Evolutionary conservation across 176 grass and related monocot species (phyloP).

Genomic region (Pharus latifolius): DNA sequence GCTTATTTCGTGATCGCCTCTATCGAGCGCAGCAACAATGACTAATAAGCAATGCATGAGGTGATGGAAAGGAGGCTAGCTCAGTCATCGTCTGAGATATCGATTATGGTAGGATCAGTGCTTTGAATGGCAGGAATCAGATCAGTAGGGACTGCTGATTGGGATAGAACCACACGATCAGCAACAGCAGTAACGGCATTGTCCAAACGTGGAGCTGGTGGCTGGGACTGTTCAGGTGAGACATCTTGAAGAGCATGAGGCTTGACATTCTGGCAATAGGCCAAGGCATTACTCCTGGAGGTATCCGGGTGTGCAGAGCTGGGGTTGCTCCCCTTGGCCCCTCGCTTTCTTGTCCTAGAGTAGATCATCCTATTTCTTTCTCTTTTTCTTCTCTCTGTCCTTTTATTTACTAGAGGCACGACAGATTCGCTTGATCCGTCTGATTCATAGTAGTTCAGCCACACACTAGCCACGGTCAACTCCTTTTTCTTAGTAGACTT

Average conservation of each 20-base stretch:
- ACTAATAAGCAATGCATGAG: not conserved
- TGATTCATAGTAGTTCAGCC: constrained; percentile 52
- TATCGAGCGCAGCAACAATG: not conserved
- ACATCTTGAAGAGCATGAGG: not conserved
- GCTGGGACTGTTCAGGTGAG: not conserved
- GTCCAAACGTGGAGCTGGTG: constrained; percentile 3
- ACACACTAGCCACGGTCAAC: constrained; percentile 29
- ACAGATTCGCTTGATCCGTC: constrained; percentile 50
- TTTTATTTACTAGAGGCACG: constrained; percentile 58
- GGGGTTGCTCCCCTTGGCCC: not conserved
- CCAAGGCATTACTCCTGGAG: not conserved
- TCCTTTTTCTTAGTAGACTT: constrained; percentile 7
- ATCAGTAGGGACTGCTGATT: not conserved
- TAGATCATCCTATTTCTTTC: constrained; percentile 14
- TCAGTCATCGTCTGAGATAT: constrained; percentile 47
- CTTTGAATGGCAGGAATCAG: not conserved
- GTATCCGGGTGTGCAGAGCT: not conserved
- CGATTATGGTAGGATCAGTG: not conserved
- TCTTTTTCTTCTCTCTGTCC: constrained; percentile 45
- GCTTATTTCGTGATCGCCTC: not conserved
- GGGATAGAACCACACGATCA: constrained; percentile 4
- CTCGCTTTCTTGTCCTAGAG: constrained; percentile 20
- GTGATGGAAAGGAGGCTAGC: not conserved
- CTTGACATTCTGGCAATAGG: not conserved
- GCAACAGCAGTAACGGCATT: not conserved